phyloP scores from a whole-genome alignment of 768 basidiomycete species.

The Lactarius sanguifluus region DNA sequence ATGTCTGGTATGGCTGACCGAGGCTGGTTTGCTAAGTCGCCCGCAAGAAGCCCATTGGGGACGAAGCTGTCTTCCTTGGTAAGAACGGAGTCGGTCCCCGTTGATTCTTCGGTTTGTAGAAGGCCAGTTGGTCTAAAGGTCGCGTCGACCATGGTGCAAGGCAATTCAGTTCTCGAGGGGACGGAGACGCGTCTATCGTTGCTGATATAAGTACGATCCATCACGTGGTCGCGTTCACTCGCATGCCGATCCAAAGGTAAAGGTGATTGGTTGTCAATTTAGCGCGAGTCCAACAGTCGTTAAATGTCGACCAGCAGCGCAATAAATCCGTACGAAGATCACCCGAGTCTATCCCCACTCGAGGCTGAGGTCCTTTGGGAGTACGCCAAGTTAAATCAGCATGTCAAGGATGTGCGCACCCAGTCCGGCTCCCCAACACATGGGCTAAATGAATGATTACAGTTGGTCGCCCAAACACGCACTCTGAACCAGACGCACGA shows the following conservation, averaged over 20 bases:
- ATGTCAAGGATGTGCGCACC: conserved; percentile 67
- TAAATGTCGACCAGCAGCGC: conserved; percentile 26
- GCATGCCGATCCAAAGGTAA: too few relatives aligned
- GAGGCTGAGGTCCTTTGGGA: conserved; percentile 90
- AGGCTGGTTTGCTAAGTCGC: not conserved
- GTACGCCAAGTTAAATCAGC: conserved; percentile 82
- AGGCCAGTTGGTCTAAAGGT: conserved; percentile 12
- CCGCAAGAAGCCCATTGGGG: conserved; percentile 24
- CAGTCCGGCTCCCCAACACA: too few relatives aligned
- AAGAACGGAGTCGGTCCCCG: not conserved
- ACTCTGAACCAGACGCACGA: conserved; percentile 74
- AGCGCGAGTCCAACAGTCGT: too few relatives aligned
- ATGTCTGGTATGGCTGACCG: conserved; percentile 5
- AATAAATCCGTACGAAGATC: conserved; percentile 70
- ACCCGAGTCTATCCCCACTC: conserved; percentile 61
- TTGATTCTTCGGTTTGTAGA: conserved; percentile 2
- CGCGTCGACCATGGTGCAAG: conserved; percentile 7
- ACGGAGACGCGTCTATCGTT: conserved; percentile 11
- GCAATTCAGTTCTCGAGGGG: conserved; percentile 2
- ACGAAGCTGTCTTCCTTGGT: conserved; percentile 11
- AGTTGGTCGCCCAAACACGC: conserved; percentile 72
- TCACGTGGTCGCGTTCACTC: conserved; percentile 19
- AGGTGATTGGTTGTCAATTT: too few relatives aligned
- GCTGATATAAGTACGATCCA: not conserved
- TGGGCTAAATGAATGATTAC: not conserved